These are phyloP conservation scores for Pseudoperonospora humuli DNA, from an alignment of 352 stramenopile species.

Conservation along the genomic window DNA sequence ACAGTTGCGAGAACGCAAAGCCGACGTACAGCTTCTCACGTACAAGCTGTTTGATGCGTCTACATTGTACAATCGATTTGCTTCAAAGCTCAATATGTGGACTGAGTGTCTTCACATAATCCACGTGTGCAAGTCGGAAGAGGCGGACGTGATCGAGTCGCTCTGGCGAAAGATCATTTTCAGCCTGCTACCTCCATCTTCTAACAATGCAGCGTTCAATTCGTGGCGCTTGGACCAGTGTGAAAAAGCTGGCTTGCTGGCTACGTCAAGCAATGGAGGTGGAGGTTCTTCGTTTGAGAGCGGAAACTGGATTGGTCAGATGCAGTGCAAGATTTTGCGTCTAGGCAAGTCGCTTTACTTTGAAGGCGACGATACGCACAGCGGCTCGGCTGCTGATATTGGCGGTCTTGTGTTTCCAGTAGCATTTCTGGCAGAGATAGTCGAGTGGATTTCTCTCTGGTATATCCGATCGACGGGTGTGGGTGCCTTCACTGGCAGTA, in stretches of 20 bases:
- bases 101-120: slow-evolving; percentile 83
- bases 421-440: slow-evolving; percentile 56
- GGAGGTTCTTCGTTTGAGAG: slow-evolving; percentile 57
- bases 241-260: slow-evolving; percentile 48
- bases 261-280: slow-evolving; percentile 19
- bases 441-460: slow-evolving; percentile 76
- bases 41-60: slow-evolving; percentile 77
- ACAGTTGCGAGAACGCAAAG: slow-evolving; percentile 39
- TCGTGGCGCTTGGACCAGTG: slow-evolving; percentile 61
- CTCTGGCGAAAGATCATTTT: slow-evolving; percentile 78
- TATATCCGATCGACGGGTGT: slow-evolving; percentile 59
- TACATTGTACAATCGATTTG: slow-evolving; percentile 82
- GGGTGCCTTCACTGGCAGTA: slow-evolving; percentile 27
- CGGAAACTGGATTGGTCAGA: slow-evolving; percentile 71
- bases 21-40: slow-evolving; percentile 59
- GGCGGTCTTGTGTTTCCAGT: slow-evolving; percentile 69
- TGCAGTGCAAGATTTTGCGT: slow-evolving; percentile 68
- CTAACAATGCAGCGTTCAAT: slow-evolving; percentile 60
- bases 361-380: slow-evolving; percentile 43
- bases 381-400: slow-evolving; percentile 26
- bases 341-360: slow-evolving; percentile 67
- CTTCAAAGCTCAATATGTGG: slow-evolving; percentile 83
- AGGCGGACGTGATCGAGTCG: slow-evolving; percentile 51
- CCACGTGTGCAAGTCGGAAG: slow-evolving; percentile 76
- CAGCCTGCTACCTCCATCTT: slow-evolving; percentile 54